Evolutionary conservation across 148 eudicot species (phyloP), one percentile per base, ranked within the genome.

Genomic region (Camellia sinensis): DNA sequence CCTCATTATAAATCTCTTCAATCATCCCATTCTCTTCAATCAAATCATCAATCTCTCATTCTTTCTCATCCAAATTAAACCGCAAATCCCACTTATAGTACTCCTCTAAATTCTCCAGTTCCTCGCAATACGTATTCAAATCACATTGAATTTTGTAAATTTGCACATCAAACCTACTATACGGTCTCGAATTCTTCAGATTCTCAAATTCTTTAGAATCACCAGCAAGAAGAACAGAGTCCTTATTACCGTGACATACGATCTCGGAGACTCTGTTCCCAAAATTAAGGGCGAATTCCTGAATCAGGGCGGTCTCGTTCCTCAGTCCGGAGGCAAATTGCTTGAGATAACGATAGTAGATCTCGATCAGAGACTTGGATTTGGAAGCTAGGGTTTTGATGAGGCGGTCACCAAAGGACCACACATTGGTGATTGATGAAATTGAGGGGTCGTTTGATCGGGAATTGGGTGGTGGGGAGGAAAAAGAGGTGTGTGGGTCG

Each of bases 251-350:
- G 0, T 87, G 92, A 45, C 82, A 63, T 5, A 92, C 87, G 60
- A 92, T 88, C 7, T 87, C 91, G 1, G 97, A 81, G n/a, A 92
- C 88, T 43, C 87, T 79, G 48, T 79, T 79, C 17, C 97, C 91
- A 56, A 88, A 15, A 63, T 78, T 75, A 61, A 86, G 77, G 12
- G 97, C 97, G n/a, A 86, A 93, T 71, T 87, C 82, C 17, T 87
- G 82, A 52, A 94, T 83, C 6, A 79, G 81, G 18, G 85, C 76
- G 0, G 97, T 89, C 78, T 94, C 98, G 21, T 81, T 80, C 67
- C 79, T 86, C 4, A 94, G 72, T 0, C 93, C 97, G 53, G 95
- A 83, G 71, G 87, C 84, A 80, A 95, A 95, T 46, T 95, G 97
- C 18, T 90, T 85, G 11, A 95, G 83, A 78, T 95, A 97, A 1